A percentile compares a stretch with the other conserved stretches of the same genome.
phyloP scores from a whole-genome alignment of 768 basidiomycete genomes.

The Lactarius akahatsu region DNA sequence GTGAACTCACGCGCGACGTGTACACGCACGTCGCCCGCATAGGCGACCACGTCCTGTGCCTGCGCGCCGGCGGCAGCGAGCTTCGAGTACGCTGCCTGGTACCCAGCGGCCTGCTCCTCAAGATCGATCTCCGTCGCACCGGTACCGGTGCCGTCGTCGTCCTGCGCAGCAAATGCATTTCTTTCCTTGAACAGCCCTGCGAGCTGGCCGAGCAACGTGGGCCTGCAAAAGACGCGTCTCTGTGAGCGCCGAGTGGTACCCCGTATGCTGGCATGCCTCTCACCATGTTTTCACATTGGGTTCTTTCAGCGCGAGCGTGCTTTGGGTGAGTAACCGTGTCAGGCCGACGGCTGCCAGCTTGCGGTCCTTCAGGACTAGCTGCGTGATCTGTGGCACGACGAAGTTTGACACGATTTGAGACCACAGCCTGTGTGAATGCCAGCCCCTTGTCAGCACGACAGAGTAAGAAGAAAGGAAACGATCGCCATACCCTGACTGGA shows the following conservation, averaged over 20 bases:
- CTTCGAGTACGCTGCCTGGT: slow-evolving; percentile 92
- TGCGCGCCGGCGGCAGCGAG: slow-evolving; percentile 75
- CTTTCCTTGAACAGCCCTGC: slow-evolving; percentile 77
- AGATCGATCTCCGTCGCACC: slow-evolving; percentile 78
- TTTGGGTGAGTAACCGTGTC: slow-evolving; percentile 74
- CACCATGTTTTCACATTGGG: slow-evolving; percentile 68
- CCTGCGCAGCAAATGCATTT: slow-evolving; percentile 55
- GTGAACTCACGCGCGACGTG: slow-evolving; percentile 49
- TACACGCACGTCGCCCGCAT: slow-evolving; percentile 55
- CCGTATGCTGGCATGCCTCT: slow-evolving; percentile 22
- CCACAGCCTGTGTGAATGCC: slow-evolving; percentile 58
- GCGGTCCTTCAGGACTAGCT: slow-evolving; percentile 77
- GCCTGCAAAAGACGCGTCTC: slow-evolving; percentile 48
- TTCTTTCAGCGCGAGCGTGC: slow-evolving; percentile 63
- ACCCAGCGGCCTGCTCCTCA: slow-evolving; percentile 87
- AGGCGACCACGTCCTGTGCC: slow-evolving; percentile 59
- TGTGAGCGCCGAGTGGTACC: neutral
- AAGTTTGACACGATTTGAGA: slow-evolving; percentile 74
- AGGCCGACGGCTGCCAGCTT: slow-evolving; percentile 83
- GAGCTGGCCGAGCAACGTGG: slow-evolving; percentile 63
- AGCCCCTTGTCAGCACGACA: neutral
- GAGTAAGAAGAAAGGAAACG: neutral
- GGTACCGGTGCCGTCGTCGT: slow-evolving; percentile 54
- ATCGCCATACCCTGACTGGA: slow-evolving; percentile 73
- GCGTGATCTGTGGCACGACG: slow-evolving; percentile 75